Evolutionary conservation across 2,329 filamentous ascomycete species (phyloP).

Genomic region (Botrytis aclada): DNA sequence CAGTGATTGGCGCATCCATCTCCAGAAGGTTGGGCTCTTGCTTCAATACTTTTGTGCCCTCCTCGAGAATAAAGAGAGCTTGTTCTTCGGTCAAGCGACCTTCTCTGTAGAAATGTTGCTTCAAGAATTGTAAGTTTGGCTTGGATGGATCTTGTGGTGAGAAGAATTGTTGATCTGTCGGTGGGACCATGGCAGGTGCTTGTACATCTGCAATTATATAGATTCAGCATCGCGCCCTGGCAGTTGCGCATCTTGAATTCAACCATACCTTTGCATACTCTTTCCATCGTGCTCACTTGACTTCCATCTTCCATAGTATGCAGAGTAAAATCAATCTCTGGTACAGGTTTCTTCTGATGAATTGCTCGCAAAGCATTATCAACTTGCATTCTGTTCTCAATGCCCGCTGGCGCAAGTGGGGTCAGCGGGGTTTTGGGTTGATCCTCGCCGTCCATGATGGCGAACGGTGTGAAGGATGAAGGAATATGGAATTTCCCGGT

Average conservation of each 20-base stretch:
- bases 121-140: slow-evolving; percentile 90
- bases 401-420: slow-evolving; percentile 26
- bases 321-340: slow-evolving; percentile 97
- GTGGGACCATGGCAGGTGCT: slow-evolving; percentile 89
- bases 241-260: neutral
- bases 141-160: slow-evolving; percentile 81
- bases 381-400: slow-evolving; percentile 50
- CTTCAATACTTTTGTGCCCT: slow-evolving; percentile 82
- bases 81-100: slow-evolving; percentile 96
- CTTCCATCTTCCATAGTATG: slow-evolving; percentile 97
- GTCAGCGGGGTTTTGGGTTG: slow-evolving; percentile 23
- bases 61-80: slow-evolving; percentile 89
- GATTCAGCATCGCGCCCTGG: slow-evolving; percentile 26
- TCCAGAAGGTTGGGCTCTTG: slow-evolving; percentile 93
- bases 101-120: slow-evolving; percentile 98
- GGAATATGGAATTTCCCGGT: neutral
- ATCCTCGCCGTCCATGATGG: slow-evolving; percentile 36
- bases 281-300: slow-evolving; percentile 91
- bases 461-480: slow-evolving; percentile 17
- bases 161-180: slow-evolving; percentile 92
- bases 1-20: slow-evolving; percentile 99
- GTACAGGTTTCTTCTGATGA: slow-evolving; percentile 88
- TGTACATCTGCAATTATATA: slow-evolving; percentile 72
- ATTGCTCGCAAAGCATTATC: slow-evolving; percentile 92
- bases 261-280: slow-evolving; percentile 91